Base-by-base conservation (phyloP, 2,329 filamentous ascomycete species). In the Fusarium sp. region DNA sequence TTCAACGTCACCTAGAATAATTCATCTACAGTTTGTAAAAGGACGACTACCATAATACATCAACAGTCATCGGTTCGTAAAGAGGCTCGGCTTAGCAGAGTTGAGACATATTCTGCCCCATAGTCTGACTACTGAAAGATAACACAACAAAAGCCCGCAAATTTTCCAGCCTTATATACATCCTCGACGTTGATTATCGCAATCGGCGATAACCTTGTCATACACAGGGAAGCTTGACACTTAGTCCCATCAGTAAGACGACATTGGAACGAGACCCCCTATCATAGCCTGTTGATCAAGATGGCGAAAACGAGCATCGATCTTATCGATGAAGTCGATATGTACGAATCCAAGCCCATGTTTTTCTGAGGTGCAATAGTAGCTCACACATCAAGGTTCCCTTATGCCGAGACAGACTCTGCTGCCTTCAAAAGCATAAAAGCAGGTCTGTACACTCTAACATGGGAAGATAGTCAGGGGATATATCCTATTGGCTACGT, bases 341-440 rank as follows among this genome's bases (percentile, higher is more conserved):
- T 73, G 71, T 71, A 70, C 50, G 72, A 52, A n/a, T 28, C 30
- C 16, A 45, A 26, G 25, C 14, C 31, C 16, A 30, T 16, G 4
- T 7, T 43, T 12, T 37, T n/a, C 18, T 12, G 10, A 19, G 49
- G 30, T 23, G 12, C 37, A 30, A 26, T 12, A 9, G 11, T 42
- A 46, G 18, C 62, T 65, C 26, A 69, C 34, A 43, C 52, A 6
- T 26, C 37, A 74, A 95, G 92, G 75, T 97, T 97, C 76, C 94
- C 94, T 2, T 93, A 97, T 80, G 85, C 86, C 58, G 84, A 90
- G 57, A 83, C 90, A 57, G 83, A 90, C 69, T 85, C 88, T 12
- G 77, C 85, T 61, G 82, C 83, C 52, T 89, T 91, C 78, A 81
- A 85, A 45, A 79, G 82, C 44, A 80, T 87, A 65, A 80, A 88